Percentiles rank a stretch among this genome's conserved stretches.
phyloP scores from a whole-genome alignment of 1,139 yeast species.

The Geotrichum candidum region DNA sequence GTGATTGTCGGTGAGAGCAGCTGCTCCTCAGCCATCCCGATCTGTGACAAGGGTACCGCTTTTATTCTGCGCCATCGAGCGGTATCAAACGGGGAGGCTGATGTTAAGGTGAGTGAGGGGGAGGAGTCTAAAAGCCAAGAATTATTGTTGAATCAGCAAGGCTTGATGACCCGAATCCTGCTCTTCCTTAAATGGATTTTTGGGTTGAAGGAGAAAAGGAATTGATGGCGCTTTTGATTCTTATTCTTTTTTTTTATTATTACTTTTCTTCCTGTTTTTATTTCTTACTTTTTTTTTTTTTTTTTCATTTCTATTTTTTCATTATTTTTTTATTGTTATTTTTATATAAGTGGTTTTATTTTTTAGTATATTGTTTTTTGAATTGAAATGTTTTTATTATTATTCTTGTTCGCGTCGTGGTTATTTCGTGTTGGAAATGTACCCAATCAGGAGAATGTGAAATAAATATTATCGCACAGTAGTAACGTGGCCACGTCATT shows the following conservation, averaged over 20 bases:
- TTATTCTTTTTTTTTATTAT: not conserved
- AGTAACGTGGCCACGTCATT: not conserved
- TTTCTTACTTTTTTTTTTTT: not conserved
- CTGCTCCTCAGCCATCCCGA: not conserved
- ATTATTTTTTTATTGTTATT: not conserved
- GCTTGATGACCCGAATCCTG: not conserved
- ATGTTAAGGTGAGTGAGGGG: not conserved
- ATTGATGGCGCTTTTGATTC: not conserved
- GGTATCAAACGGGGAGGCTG: not conserved
- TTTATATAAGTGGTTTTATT: not conserved
- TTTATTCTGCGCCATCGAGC: not conserved
- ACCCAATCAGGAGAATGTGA: not conserved
- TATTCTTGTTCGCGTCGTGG: not conserved
- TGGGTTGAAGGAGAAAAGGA: not conserved
- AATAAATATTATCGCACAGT: not conserved
- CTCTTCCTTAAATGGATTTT: not conserved
- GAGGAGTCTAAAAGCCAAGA: not conserved
- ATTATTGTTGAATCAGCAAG: not conserved
- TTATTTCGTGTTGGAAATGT: not conserved
- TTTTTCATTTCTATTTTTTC: not conserved
- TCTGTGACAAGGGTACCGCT: not conserved
- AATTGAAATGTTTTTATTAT: not conserved
- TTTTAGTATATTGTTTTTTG: not conserved
- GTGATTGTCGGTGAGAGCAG: not conserved
- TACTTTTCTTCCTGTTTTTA: not conserved